Base-by-base conservation (phyloP, 441 rosid genomes). In the Gossypium lobatum region DNA sequence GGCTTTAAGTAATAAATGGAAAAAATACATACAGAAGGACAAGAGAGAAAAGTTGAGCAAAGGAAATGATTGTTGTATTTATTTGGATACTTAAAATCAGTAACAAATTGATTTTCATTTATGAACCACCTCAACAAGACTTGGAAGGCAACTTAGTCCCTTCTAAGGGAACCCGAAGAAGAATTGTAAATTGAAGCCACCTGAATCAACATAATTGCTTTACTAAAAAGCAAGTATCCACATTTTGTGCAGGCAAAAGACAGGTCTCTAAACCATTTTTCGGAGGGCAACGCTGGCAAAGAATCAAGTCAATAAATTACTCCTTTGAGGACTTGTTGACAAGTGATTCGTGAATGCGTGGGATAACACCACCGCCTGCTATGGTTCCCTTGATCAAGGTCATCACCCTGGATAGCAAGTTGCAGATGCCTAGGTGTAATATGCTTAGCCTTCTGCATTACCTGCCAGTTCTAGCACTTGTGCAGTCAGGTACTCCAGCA, bases 381-480 rank as follows among this genome's bases (percentile, higher is more conserved):
- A 93, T 93, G 67, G 98, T 93, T 81, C 95, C 95, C 77, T 91
- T 91, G 79, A 91, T 93, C 77, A 93, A 91, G 52, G 98, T 93
- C 93, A 31, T 89, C 93, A 65, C 93, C 93, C 0, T 91, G 83
- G 31, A 89, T 89, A 0, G 91, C 91, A 45, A 87, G 96, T 85
- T 93, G 98, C 87, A 93, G 81, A 69, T 93, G 98, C 87, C 98
- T 90, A 0, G 97, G 96, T 0, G 96, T 86, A 39, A 90, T 91
- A 75, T 97, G 97, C 80, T 91, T 93, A 67, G 91, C 98, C 81
- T 93, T 93, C 75, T 0, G 98, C 98, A 9, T 93, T 93, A 46
- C 98, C 97, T 6, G 98, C 97, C 85, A 91, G 83, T 80, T 90
- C 98, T 76, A 93, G 79, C n/a, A 93, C 98, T 76, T 90, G 95